phyloP scores from a whole-genome alignment of 169 alveolate species.

The Plasmodium gallinaceum region DNA sequence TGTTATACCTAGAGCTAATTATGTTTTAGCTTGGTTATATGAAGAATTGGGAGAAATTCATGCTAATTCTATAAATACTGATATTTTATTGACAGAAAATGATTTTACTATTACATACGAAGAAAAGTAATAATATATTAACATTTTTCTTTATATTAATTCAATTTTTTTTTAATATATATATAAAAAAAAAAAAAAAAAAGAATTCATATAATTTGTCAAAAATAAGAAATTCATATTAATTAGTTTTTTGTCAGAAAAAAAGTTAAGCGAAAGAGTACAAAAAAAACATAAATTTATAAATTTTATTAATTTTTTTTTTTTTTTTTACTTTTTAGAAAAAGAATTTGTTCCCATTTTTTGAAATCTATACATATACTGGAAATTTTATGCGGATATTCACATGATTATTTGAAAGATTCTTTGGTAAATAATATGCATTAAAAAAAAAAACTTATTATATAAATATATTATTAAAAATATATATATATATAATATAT shows the following conservation, averaged over 20 bases:
- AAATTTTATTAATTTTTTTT: not conserved
- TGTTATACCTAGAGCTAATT: slow-evolving; percentile 85
- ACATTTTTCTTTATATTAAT: not conserved
- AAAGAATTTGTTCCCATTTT: slow-evolving; percentile 68
- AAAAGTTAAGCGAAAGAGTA: not conserved
- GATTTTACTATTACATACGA: slow-evolving; percentile 67
- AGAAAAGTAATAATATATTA: slow-evolving; percentile 27
- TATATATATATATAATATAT: slow-evolving; percentile 3
- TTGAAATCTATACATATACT: slow-evolving; percentile 66
- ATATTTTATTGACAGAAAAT: slow-evolving; percentile 59
- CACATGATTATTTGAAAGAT: slow-evolving; percentile 73
- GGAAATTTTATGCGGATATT: slow-evolving; percentile 73
- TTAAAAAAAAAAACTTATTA: not conserved
- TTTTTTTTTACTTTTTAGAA: slow-evolving; percentile 6
- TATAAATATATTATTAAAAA: not conserved
- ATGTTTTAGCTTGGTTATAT: slow-evolving; percentile 89
- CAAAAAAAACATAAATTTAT: not conserved
- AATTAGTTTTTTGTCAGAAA: too few relatives aligned
- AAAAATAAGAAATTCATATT: not conserved
- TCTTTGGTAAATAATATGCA: slow-evolving; percentile 41
- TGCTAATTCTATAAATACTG: slow-evolving; percentile 75
- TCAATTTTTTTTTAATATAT: not conserved
- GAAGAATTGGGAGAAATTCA: slow-evolving; percentile 89
- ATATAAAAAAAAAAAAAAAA: not conserved
- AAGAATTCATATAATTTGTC: not conserved